Evolutionary conservation across 257 asterid species (phyloP).

Genomic region (Solanum chaucha): DNA sequence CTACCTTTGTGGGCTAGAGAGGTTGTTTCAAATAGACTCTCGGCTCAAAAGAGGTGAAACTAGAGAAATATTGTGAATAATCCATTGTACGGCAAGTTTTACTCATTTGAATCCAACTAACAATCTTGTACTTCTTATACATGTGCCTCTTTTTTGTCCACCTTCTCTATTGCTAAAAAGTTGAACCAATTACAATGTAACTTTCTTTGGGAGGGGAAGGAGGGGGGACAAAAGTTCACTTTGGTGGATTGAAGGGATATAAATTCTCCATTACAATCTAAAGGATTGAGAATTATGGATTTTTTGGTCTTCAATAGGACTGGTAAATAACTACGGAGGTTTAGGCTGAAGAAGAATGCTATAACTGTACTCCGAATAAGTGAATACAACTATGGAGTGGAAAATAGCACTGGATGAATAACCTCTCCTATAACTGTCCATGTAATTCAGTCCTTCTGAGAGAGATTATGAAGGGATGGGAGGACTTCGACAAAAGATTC

Average conservation of each 20-base stretch:
- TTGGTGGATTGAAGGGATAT: too few relatives aligned
- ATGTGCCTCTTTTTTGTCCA: too few relatives aligned
- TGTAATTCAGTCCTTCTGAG: not conserved
- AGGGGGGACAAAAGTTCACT: too few relatives aligned
- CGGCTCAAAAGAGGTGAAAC: not conserved
- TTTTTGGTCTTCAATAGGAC: too few relatives aligned
- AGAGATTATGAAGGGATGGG: not conserved
- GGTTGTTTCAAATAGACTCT: not conserved
- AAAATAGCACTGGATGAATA: not conserved
- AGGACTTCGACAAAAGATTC: not conserved
- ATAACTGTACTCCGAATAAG: not conserved
- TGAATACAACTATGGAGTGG: not conserved
- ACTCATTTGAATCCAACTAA: not conserved
- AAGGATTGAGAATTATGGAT: too few relatives aligned
- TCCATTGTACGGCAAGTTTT: not conserved
- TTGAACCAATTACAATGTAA: too few relatives aligned
- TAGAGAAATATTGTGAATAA: not conserved
- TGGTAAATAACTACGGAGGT: too few relatives aligned
- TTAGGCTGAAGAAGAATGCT: too few relatives aligned
- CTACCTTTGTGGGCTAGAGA: not conserved
- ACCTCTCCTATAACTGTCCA: not conserved
- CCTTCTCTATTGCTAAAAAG: too few relatives aligned
- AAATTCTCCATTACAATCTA: too few relatives aligned
- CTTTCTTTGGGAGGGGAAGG: too few relatives aligned
- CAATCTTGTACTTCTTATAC: not conserved